Conservation (phyloP, 805 yeast species). For the Hanseniaspora valbyensis region DNA sequence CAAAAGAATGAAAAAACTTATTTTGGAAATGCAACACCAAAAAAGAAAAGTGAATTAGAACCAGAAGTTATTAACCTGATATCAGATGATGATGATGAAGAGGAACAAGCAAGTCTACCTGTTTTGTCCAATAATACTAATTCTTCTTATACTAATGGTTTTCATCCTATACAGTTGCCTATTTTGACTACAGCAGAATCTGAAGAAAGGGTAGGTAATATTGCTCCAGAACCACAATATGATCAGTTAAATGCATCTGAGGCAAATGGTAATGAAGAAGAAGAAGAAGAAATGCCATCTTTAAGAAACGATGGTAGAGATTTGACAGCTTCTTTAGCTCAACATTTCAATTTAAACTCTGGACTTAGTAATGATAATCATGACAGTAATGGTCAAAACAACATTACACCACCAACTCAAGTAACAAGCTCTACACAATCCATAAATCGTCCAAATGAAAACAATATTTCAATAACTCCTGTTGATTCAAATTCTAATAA, state of each 20-base stretch:
- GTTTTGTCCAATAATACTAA: background rate
- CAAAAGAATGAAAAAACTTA: background rate
- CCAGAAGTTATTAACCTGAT: constrained; percentile 41
- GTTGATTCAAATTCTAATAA: background rate
- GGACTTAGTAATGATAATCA: background rate
- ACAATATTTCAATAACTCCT: background rate
- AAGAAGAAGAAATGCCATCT: constrained; percentile 14
- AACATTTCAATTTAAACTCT: background rate
- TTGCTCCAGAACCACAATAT: background rate
- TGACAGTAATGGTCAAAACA: background rate
- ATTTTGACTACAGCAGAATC: constrained; percentile 10
- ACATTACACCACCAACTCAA: background rate
- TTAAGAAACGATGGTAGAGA: constrained; percentile 14
- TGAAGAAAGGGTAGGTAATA: constrained; percentile 10
- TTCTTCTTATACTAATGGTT: too few species aligned
- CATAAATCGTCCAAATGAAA: background rate
- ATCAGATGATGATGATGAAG: constrained; percentile 39
- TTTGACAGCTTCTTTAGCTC: constrained; percentile 9
- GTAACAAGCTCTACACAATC: background rate
- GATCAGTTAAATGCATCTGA: background rate
- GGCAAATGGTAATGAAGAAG: background rate
- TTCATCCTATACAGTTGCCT: background rate
- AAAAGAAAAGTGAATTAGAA: constrained; percentile 18
- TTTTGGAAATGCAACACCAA: constrained; percentile 13
- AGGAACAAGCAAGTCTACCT: constrained; percentile 4